phyloP scores from a whole-genome alignment of 2,329 filamentous ascomycete genomes.

The Colletotrichum karsti region DNA sequence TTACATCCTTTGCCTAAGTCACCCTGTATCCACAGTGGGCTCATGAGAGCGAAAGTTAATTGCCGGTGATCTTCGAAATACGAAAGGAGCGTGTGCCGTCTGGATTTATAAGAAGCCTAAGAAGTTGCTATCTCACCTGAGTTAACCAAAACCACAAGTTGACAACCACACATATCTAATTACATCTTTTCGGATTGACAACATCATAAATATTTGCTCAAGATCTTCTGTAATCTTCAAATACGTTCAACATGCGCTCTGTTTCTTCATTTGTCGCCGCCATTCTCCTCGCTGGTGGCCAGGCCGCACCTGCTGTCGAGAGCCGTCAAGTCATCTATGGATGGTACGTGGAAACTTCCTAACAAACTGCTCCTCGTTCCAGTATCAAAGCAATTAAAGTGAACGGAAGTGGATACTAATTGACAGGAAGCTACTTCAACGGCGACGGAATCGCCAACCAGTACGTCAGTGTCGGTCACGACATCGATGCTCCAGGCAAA shows the following conservation, averaged over 20 bases:
- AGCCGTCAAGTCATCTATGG: constrained; percentile 13
- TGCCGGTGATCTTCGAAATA: background rate
- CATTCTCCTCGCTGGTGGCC: background rate
- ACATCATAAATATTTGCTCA: background rate
- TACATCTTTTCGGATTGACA: background rate
- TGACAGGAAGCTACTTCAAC: constrained; percentile 17
- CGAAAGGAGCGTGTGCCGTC: background rate
- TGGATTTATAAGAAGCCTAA: constrained; percentile 3
- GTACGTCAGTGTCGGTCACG: constrained; percentile 6
- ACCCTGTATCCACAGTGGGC: background rate
- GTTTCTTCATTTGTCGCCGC: background rate
- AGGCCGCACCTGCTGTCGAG: constrained; percentile 9
- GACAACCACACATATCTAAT: too few relatives aligned
- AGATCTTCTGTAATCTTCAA: background rate
- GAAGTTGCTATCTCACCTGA: fast-evolving
- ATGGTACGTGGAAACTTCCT: background rate
- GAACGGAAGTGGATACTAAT: too few relatives aligned
- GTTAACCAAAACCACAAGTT: background rate
- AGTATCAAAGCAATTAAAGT: too few relatives aligned
- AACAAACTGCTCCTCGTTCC: too few relatives aligned
- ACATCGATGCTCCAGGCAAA: background rate
- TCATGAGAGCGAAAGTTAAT: background rate
- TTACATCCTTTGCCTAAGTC: background rate
- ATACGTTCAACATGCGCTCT: background rate
- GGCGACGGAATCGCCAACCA: constrained; percentile 8